Evolutionary conservation across 2,329 filamentous ascomycete species (phyloP).

Genomic region (Alternaria gansuensis): DNA sequence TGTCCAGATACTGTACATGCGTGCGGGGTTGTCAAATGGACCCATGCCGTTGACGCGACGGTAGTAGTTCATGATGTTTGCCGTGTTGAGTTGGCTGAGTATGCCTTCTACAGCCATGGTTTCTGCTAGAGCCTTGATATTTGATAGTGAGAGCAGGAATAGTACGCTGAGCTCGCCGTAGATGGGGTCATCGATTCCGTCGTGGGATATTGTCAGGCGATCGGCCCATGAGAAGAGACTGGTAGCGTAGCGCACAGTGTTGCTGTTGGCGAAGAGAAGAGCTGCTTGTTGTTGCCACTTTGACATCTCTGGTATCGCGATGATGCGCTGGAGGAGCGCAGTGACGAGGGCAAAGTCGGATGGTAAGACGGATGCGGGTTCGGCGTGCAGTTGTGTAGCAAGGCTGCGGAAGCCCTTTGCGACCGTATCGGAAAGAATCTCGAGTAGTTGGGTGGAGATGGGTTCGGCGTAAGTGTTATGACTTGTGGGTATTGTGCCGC

Average conservation of each 20-base stretch:
- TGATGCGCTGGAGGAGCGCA: conserved; percentile 83
- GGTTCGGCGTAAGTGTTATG: conserved; percentile 55
- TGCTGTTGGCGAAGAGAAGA: conserved; percentile 64
- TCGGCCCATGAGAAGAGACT: conserved; percentile 96
- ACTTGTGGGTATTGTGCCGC: conserved; percentile 44
- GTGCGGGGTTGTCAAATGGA: conserved; percentile 77
- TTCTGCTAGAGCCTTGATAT: conserved; percentile 81
- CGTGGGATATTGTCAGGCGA: conserved; percentile 68
- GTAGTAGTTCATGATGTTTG: conserved; percentile 80
- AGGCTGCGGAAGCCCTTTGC: conserved; percentile 83
- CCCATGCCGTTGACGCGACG: conserved; percentile 73
- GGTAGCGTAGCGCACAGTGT: conserved; percentile 80
- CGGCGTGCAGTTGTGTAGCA: conserved; percentile 82
- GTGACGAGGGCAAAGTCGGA: conserved; percentile 88
- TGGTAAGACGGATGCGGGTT: conserved; percentile 70
- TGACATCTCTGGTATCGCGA: conserved; percentile 78
- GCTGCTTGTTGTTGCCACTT: conserved; percentile 64
- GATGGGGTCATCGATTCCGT: conserved; percentile 77
- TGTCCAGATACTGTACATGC: conserved; percentile 90
- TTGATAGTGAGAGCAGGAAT: conserved; percentile 88
- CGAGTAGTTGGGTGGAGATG: conserved; percentile 65
- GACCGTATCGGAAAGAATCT: conserved; percentile 81
- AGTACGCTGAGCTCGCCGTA: conserved; percentile 92
- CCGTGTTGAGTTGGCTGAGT: conserved; percentile 78
- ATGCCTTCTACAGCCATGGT: conserved; percentile 88